Base-by-base conservation (phyloP, 2,329 filamentous ascomycete genomes). In the Cladophialophora bantiana region DNA sequence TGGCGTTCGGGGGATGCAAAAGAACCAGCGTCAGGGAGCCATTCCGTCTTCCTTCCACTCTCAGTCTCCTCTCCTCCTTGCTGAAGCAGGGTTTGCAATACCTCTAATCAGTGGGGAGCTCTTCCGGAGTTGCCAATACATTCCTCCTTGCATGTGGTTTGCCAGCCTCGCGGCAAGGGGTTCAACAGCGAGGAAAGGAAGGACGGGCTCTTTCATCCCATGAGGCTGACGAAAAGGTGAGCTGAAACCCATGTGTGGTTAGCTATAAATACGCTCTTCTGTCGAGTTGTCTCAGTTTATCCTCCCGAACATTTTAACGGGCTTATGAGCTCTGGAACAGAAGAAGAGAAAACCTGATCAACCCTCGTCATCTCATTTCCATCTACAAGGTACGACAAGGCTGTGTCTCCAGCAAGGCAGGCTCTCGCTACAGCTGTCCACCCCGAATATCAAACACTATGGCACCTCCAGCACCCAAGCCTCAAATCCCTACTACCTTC, bases 401-500 rank as follows among this genome's bases (percentile, higher is more conserved):
- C n/a, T 18, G 18, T 7, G n/a, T 48, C 20, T 50, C n/a, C 42
- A 9, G 26, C 26, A 26, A 26, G 26, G 26, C 26, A 3, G 26
- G 3, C 26, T 26, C 26, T 2, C n/a, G n/a, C 42, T 7, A 10
- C 45, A 31, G 18, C 18, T 13, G 1, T n/a, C 18, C 53, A 38
- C 32, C 53, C 26, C 3, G 53, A 55, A 3, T 7, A 13, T 31
- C 15, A 62, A 45, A 20, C 60, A 55, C 18, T 42, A 56, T 65
- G 62, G 34, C 45, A 7, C 45, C 62, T 34, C 45, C 55, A 13
- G 52, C 13, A 38, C 48, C 56, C 36, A 61, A 65, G 38, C 48
- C 63, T 15, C 63, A 60, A n/a, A 65, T 56, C 31, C 45, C 48
- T 12, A 42, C 57, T 10, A 42, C 40, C 38, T 66, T 61, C 58